phyloP scores from a whole-genome alignment of 441 rosid species.

The Metrosideros polymorpha region DNA sequence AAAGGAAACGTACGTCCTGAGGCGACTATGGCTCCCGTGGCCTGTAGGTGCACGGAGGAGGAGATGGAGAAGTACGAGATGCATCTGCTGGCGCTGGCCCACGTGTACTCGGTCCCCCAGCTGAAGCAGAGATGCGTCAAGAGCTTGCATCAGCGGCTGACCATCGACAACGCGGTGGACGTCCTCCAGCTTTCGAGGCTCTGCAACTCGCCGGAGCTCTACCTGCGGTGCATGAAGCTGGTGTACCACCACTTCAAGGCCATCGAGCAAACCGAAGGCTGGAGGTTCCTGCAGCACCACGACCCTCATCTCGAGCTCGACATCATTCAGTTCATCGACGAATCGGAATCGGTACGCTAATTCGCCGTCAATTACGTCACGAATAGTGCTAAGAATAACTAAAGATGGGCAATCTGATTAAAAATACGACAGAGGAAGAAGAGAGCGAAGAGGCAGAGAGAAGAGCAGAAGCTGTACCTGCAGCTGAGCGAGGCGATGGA shows the following conservation, averaged over 20 bases:
- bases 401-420: not conserved
- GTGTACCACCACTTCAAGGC: not conserved
- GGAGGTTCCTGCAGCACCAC: conserved; percentile 14
- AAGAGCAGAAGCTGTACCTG: conserved; percentile 49
- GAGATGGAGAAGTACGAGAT: conserved; percentile 10
- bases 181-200: conserved; percentile 11
- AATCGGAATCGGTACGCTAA: not conserved
- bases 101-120: conserved; percentile 7
- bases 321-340: conserved; percentile 7
- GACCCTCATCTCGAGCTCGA: conserved; percentile 18
- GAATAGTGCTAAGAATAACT: not conserved
- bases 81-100: conserved; percentile 9
- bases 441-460: conserved; percentile 35
- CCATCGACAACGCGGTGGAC: conserved; percentile 7
- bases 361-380: not conserved
- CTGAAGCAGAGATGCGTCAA: conserved; percentile 11
- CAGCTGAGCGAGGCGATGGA: conserved; percentile 79
- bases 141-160: not conserved
- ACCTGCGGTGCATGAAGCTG: conserved; percentile 11
- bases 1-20: not conserved
- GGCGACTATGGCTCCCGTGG: not conserved
- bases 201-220: conserved; percentile 5
- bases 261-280: conserved; percentile 14
- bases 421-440: conserved; percentile 47
- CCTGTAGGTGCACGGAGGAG: conserved; percentile 4